Percentiles rank a stretch among this genome's conserved stretches.
Conservation (phyloP, 768 basidiomycete species). For the Russula griseocarnosa region DNA sequence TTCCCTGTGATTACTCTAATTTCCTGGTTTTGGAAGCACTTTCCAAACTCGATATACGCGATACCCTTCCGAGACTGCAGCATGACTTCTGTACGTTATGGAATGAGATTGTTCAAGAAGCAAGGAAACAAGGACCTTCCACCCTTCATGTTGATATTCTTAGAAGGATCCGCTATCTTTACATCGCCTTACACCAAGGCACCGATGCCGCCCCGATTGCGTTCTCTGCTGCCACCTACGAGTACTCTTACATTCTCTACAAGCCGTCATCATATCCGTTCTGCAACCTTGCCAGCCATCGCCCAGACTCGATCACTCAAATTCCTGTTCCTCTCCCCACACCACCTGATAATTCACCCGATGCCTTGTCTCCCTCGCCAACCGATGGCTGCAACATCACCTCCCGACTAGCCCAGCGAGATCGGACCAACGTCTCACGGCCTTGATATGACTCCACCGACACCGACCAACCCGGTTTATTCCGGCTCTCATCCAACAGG, state of each 20-base stretch:
- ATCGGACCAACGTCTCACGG: no score
- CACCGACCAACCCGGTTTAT: no score
- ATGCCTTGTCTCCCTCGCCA: no score
- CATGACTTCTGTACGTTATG: not conserved
- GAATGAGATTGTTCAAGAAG: not conserved
- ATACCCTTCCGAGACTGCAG: not conserved
- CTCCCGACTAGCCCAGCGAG: no score
- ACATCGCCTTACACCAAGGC: not conserved
- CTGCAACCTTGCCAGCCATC: not conserved
- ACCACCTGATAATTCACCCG: no score
- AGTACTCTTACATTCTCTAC: no score
- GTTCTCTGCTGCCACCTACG: not conserved
- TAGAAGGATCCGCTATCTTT: not conserved
- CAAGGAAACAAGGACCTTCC: not conserved
- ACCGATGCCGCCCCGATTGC: not conserved
- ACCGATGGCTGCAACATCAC: no score
- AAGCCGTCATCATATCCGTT: not conserved
- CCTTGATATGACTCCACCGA: no score
- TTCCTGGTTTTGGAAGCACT: not conserved
- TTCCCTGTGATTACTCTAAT: rapidly evolving
- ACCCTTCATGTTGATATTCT: not conserved
- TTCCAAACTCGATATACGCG: not conserved
- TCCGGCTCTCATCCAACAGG: no score
- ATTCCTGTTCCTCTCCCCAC: no score
- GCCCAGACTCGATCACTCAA: not conserved